These are phyloP conservation scores for Rheum nobile DNA, from an alignment of 148 eudicot genomes.

Conservation along the genomic window DNA sequence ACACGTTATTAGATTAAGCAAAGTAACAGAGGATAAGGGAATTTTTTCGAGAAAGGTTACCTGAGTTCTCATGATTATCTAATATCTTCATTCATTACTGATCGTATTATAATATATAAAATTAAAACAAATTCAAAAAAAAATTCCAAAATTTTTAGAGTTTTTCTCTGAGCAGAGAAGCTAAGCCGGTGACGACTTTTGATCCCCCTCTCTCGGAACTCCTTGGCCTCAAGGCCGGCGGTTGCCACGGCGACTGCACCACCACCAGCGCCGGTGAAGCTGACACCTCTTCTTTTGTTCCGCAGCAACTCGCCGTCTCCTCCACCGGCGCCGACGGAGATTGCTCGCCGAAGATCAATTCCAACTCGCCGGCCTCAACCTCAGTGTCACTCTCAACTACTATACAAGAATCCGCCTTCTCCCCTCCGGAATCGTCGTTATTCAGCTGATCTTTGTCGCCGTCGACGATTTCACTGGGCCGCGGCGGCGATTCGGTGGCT, in stretches of 20 bases:
- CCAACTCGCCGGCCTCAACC: constrained; percentile 20
- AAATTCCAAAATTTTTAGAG: constrained; percentile 24
- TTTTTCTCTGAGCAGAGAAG: constrained; percentile 46
- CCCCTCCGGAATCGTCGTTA: background rate
- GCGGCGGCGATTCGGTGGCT: constrained; percentile 10
- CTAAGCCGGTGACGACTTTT: constrained; percentile 50
- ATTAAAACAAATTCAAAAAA: background rate
- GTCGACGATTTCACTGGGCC: background rate
- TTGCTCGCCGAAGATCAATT: constrained; percentile 31
- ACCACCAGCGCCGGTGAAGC: background rate
- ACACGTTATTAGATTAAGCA: background rate
- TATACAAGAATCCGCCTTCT: background rate
- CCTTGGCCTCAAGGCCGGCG: constrained; percentile 37
- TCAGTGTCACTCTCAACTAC: background rate
- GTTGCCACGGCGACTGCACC: constrained; percentile 26
- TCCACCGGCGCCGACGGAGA: background rate
- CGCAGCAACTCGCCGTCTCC: background rate
- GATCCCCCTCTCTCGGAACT: constrained; percentile 27
- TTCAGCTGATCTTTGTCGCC: background rate
- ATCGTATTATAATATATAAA: background rate
- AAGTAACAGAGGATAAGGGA: background rate
- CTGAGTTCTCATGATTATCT: constrained; percentile 1
- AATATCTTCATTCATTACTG: background rate
- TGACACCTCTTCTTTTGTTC: background rate
- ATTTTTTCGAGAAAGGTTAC: background rate